A percentile compares a stretch with the other conserved stretches of the same genome.
Evolutionary conservation across 495 filamentous ascomycete species (phyloP).

Genomic region (Cudoniella acicularis): DNA sequence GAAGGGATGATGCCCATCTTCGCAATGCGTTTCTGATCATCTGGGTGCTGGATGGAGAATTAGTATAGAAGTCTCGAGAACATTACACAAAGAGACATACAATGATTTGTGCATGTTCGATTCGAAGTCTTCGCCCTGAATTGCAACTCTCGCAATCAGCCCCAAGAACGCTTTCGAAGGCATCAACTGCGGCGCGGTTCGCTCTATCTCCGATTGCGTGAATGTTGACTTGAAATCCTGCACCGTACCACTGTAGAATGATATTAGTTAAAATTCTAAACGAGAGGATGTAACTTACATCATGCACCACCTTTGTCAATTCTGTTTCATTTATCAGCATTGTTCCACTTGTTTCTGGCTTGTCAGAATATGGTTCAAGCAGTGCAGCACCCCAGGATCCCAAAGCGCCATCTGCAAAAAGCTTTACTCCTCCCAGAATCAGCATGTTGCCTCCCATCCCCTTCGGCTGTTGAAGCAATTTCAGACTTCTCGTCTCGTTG

Average conservation of each 20-base stretch:
- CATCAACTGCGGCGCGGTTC: constrained; percentile 53
- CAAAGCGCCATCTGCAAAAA: constrained; percentile 53
- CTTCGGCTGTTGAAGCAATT: constrained; percentile 4
- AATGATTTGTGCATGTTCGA: constrained; percentile 65
- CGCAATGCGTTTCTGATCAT: constrained; percentile 51
- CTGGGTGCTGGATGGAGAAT: constrained; percentile 1
- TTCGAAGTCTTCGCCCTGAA: constrained; percentile 47
- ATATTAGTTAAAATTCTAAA: neutral
- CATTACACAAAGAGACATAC: constrained; percentile 14
- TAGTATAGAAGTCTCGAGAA: neutral
- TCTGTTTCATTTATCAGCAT: constrained; percentile 55
- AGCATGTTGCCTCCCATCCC: constrained; percentile 11
- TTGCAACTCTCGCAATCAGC: constrained; percentile 43
- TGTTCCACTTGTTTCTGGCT: constrained; percentile 48
- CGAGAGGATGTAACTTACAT: neutral
- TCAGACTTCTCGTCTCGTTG: constrained; percentile 28
- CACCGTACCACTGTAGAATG: constrained; percentile 18
- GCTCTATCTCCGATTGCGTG: constrained; percentile 60
- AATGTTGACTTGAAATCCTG: constrained; percentile 41
- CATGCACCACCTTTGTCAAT: constrained; percentile 38
- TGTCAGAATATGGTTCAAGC: constrained; percentile 59
- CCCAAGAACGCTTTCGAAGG: constrained; percentile 45
- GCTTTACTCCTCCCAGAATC: constrained; percentile 16
- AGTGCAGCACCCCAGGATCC: constrained; percentile 63
- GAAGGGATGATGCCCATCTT: constrained; percentile 56